Conservation (phyloP, 768 basidiomycete species). For the Suillus alpinus region DNA sequence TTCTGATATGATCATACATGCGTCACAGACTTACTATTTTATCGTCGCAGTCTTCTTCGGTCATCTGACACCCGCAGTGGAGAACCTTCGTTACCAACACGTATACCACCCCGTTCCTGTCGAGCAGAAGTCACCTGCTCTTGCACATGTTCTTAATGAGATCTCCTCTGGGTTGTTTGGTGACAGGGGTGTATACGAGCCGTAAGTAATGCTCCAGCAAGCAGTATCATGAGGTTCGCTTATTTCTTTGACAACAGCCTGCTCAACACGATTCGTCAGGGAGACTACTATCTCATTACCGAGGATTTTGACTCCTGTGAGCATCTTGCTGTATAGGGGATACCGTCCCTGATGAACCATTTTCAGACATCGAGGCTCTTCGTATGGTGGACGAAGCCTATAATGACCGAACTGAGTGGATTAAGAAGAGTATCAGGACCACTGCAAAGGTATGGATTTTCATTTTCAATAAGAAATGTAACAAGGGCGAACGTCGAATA, state of each 20-base stretch:
- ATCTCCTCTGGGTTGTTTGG: conserved; percentile 82
- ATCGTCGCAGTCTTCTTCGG: conserved; percentile 78
- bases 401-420: conserved; percentile 81
- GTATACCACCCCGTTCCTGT: conserved; percentile 77
- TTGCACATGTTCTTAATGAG: conserved; percentile 75
- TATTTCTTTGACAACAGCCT: conserved; percentile 38
- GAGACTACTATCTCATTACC: conserved; percentile 77
- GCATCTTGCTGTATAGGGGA: conserved; percentile 20
- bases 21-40: not conserved
- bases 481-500: not conserved
- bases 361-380: conserved; percentile 74
- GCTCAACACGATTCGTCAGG: conserved; percentile 72
- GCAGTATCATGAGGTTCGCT: conserved; percentile 16
- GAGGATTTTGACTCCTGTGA: conserved; percentile 94
- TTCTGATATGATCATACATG: not conserved
- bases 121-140: conserved; percentile 78
- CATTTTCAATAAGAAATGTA: not conserved
- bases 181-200: conserved; percentile 77
- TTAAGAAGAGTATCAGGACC: conserved; percentile 85
- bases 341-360: not conserved
- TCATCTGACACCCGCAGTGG: conserved; percentile 83
- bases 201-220: conserved; percentile 47
- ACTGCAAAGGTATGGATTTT: conserved; percentile 57
- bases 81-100: conserved; percentile 84
- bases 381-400: conserved; percentile 89